phyloP scores from a whole-genome alignment of 208 protist genomes.

The Trypanosoma congolense region DNA sequence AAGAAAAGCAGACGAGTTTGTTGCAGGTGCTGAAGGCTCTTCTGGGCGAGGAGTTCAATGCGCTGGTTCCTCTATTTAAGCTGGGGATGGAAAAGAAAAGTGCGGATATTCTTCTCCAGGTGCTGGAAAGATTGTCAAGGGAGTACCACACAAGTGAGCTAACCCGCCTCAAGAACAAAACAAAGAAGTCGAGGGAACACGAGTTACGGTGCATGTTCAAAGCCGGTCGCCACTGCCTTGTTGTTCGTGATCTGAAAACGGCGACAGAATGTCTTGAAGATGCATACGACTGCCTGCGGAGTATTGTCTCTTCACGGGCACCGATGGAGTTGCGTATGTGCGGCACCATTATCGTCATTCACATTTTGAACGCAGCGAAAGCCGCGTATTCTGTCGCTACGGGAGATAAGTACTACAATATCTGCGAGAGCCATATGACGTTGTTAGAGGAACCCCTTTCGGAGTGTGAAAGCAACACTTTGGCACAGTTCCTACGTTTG shows the following conservation, averaged over 20 bases:
- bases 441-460: constrained; percentile 38
- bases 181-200: neutral
- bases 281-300: constrained; percentile 26
- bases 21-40: constrained; percentile 12
- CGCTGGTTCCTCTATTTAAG: constrained; percentile 14
- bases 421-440: constrained; percentile 35
- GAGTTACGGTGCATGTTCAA: constrained; percentile 40
- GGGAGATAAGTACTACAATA: constrained; percentile 27
- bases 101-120: constrained; percentile 15
- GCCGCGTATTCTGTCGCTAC: constrained; percentile 26
- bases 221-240: constrained; percentile 58
- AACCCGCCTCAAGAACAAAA: constrained; percentile 17
- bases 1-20: constrained; percentile 13
- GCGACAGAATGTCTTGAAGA: constrained; percentile 36
- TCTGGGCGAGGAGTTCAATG: constrained; percentile 20
- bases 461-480: constrained; percentile 31
- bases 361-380: constrained; percentile 24
- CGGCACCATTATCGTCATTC: constrained; percentile 45
- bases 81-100: constrained; percentile 11
- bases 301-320: constrained; percentile 30
- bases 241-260: constrained; percentile 35
- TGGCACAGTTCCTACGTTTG: constrained; percentile 29
- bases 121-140: constrained; percentile 12
- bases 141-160: constrained; percentile 29
- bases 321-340: constrained; percentile 38